Base-by-base conservation (phyloP, 257 asterid species). In the Eucommia ulmoides region DNA sequence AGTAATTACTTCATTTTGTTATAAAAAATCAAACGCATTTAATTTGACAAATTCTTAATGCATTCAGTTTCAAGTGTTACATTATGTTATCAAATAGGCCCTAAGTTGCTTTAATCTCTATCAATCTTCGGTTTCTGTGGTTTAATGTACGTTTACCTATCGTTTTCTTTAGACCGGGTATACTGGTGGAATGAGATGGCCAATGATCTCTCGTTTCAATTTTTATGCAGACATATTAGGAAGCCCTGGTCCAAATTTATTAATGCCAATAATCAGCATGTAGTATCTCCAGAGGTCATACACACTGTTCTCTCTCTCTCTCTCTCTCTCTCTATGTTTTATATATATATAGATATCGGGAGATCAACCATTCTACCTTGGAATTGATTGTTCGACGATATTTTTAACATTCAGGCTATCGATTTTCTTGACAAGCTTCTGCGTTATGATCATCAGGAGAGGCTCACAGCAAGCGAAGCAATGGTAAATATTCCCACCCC, bases 351-450 rank as follows among this genome's bases (percentile, higher is more conserved):
- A 35, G 15, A 11, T 10, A 9, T 35, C 3, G 3, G 16, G n/a
- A 0, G 11, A 35, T 26, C 12, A 26, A 26, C 12, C 38, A 4
- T 4, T 35, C n/a, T 10, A 10, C 44, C n/a, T 35, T 35, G 2
- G 2, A 15, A 10, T 35, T 35, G 44, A 10, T 35, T 15, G 16
- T 35, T 35, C 11, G 11, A 10, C 44, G 16, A 6, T 2, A 4
- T 47, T 26, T 3, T 12, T 45, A 49, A 54, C 21, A 55, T 65
- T 60, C 72, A 81, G 84, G 84, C 88, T 19, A 73, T 81, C 7
- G 96, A 91, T 72, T 83, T 78, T 76, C 93, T 86, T 7, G 98
- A 86, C 74, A 86, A 83, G 73, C 94, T 86, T 64, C 77, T 91
- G 59, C 93, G 93, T 33, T 91, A 83, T 48, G 93, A 91, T 65